Evolutionary conservation across 2,329 filamentous ascomycete species (phyloP).

Genomic region (Cucurbitaria berberidis): DNA sequence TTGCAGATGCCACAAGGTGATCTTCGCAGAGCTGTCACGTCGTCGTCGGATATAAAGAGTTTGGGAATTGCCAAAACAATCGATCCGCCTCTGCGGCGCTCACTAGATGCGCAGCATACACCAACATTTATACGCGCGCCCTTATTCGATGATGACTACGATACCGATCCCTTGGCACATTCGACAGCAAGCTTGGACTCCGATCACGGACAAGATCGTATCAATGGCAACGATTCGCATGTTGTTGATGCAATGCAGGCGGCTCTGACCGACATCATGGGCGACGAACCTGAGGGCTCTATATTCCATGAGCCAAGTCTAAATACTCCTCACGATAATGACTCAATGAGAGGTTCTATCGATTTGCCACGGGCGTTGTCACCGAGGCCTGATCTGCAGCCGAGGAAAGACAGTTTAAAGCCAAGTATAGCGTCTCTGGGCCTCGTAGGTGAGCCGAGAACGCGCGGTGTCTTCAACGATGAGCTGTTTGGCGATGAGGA

Average conservation of each 20-base stretch:
- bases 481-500: slow-evolving; percentile 92
- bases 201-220: slow-evolving; percentile 54
- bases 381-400: slow-evolving; percentile 40
- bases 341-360: slow-evolving; percentile 67
- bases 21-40: slow-evolving; percentile 65
- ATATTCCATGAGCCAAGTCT: slow-evolving; percentile 65
- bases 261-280: slow-evolving; percentile 90
- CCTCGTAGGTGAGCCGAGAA: slow-evolving; percentile 83
- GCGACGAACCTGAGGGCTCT: slow-evolving; percentile 73
- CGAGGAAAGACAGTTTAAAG: slow-evolving; percentile 61
- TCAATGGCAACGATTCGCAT: slow-evolving; percentile 70
- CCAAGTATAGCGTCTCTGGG: slow-evolving; percentile 91
- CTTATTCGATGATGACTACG: slow-evolving; percentile 83
- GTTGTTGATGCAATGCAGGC: slow-evolving; percentile 93
- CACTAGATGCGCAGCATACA: slow-evolving; percentile 70
- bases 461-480: slow-evolving; percentile 91
- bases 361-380: slow-evolving; percentile 59
- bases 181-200: slow-evolving; percentile 83
- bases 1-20: slow-evolving; percentile 53
- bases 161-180: slow-evolving; percentile 73
- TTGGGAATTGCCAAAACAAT: slow-evolving; percentile 54
- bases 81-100: slow-evolving; percentile 63
- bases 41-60: slow-evolving; percentile 64
- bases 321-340: slow-evolving; percentile 64
- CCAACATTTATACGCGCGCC: slow-evolving; percentile 54